These are phyloP conservation scores for Sporothrix schenckii DNA, from an alignment of 2,329 filamentous ascomycete genomes.

Conservation along the genomic window DNA sequence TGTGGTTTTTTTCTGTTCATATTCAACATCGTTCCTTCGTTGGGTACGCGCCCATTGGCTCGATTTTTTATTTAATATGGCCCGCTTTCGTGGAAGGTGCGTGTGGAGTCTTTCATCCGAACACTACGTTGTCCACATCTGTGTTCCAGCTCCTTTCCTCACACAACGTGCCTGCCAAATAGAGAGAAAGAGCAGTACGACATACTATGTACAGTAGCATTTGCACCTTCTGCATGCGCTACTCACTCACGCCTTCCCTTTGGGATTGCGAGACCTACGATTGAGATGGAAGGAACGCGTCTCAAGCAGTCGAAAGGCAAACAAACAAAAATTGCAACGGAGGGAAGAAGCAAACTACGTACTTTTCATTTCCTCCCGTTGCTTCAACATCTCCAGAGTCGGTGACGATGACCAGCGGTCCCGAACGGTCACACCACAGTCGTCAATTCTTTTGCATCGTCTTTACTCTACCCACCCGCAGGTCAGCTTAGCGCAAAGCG, in stretches of 20 bases:
- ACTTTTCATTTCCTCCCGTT: background rate
- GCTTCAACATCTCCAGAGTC: background rate
- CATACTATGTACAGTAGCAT: background rate
- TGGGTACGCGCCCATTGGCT: background rate
- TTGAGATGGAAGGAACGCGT: background rate
- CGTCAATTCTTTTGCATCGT: background rate
- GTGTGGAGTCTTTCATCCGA: conserved; percentile 18
- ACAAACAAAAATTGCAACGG: background rate
- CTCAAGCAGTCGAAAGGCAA: background rate
- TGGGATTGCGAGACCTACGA: background rate
- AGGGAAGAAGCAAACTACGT: too few species aligned
- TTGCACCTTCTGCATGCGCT: background rate
- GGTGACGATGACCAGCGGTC: conserved; percentile 10
- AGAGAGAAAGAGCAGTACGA: background rate
- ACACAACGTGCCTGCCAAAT: background rate
- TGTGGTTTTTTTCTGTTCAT: background rate
- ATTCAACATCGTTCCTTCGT: background rate
- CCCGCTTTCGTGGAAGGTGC: conserved; percentile 23
- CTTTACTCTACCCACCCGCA: background rate
- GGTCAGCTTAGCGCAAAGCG: conserved; percentile 23
- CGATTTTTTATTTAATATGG: background rate
- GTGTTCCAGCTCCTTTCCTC: background rate
- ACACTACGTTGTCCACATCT: background rate
- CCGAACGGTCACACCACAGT: conserved; percentile 13
- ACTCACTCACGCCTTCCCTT: conserved; percentile 10